These are phyloP conservation scores for Colletotrichum phormii DNA, from an alignment of 2,329 filamentous ascomycete genomes.

Conservation along the genomic window DNA sequence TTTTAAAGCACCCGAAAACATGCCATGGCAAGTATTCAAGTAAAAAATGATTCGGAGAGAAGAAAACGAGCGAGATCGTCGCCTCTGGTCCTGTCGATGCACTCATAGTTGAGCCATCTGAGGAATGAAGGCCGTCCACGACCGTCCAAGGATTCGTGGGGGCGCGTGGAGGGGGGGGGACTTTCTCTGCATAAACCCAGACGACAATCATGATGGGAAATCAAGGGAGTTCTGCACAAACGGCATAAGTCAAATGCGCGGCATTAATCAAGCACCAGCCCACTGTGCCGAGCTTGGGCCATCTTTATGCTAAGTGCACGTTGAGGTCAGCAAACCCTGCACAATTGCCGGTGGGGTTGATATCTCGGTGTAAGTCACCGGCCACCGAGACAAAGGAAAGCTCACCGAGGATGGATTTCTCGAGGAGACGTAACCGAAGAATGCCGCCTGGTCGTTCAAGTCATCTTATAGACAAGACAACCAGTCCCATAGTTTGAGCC, in stretches of 20 bases:
- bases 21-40: not conserved
- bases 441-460: not conserved
- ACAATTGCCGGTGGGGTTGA: not conserved
- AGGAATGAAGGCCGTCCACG: not conserved
- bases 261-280: not conserved
- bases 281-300: not conserved
- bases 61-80: not conserved
- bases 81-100: not conserved
- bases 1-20: too few species aligned
- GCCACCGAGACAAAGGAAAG: not conserved
- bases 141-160: conserved; percentile 6
- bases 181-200: not conserved
- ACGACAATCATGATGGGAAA: not conserved
- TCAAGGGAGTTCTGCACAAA: conserved; percentile 11
- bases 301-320: not conserved
- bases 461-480: not conserved
- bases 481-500: too few species aligned
- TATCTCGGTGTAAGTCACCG: not conserved
- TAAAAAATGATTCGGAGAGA: not conserved
- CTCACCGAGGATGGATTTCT: conserved; percentile 3
- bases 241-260: not conserved
- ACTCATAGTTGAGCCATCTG: not conserved
- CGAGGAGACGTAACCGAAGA: not conserved
- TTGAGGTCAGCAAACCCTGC: conserved; percentile 11
- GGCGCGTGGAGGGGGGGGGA: conserved; percentile 7